A percentile compares a stretch with the other conserved stretches of the same genome.
phyloP scores from a whole-genome alignment of 305 asterid genomes.

The Euphrasia arctica region DNA sequence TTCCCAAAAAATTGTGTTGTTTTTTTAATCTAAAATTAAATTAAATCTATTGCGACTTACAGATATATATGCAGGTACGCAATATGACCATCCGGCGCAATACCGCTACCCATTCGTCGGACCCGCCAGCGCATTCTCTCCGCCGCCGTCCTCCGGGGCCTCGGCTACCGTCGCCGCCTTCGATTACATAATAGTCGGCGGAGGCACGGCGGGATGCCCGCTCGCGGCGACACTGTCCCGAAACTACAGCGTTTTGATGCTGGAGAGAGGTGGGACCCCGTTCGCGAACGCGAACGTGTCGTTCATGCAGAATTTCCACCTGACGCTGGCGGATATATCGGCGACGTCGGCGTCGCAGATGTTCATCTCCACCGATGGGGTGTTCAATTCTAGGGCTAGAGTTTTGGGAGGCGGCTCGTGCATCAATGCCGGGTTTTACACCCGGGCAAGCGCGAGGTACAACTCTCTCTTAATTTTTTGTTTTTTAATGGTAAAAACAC shows the following conservation, averaged over 20 bases:
- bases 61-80: background rate
- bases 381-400: slow-evolving; percentile 77
- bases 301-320: slow-evolving; percentile 75
- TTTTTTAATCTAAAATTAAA: too few relatives aligned
- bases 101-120: slow-evolving; percentile 34
- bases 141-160: slow-evolving; percentile 33
- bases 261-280: slow-evolving; percentile 96
- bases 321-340: slow-evolving; percentile 74
- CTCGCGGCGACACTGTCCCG: slow-evolving; percentile 64
- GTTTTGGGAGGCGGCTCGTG: slow-evolving; percentile 86
- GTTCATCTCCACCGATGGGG: slow-evolving; percentile 91
- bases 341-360: slow-evolving; percentile 74
- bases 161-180: slow-evolving; percentile 4
- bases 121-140: slow-evolving; percentile 63
- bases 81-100: background rate
- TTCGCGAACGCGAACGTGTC: slow-evolving; percentile 80
- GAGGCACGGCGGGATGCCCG: slow-evolving; percentile 93
- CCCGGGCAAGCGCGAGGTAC: slow-evolving; percentile 91
- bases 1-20: too few relatives aligned
- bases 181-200: slow-evolving; percentile 90
- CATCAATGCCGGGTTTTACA: slow-evolving; percentile 93
- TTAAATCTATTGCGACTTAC: too few relatives aligned
- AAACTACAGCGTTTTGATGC: slow-evolving; percentile 62
- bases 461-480: background rate
- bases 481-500: background rate